Evolutionary conservation across 2,329 filamentous ascomycete genomes (phyloP).

Genomic region (Calonectria montana): DNA sequence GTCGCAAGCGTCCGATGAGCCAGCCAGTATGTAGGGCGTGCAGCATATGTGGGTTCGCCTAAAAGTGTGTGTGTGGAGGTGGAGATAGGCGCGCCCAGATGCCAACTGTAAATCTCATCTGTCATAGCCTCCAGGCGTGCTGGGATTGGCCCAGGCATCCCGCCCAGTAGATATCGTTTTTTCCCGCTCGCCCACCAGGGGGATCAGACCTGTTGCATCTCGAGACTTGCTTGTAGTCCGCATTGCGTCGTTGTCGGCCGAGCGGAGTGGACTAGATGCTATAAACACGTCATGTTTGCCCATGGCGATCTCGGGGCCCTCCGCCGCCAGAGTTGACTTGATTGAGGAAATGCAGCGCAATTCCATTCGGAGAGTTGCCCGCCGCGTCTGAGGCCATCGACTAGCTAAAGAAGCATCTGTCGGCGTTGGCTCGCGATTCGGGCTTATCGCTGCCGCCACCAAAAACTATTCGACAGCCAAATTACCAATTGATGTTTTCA

Average conservation of each 20-base stretch:
- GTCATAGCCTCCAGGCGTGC: slow-evolving; percentile 32
- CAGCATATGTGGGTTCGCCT: slow-evolving; percentile 4
- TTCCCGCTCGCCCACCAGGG: not conserved
- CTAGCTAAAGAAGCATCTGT: not conserved
- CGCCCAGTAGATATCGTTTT: slow-evolving; percentile 36
- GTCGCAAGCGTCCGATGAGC: not conserved
- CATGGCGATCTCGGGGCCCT: slow-evolving; percentile 5
- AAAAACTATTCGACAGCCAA: not conserved
- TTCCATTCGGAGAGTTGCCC: not conserved
- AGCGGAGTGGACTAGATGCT: slow-evolving; percentile 2
- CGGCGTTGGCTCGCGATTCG: not conserved
- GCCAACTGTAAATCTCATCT: slow-evolving; percentile 39
- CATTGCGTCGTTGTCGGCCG: slow-evolving; percentile 14
- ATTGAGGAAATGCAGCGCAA: not conserved
- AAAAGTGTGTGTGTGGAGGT: slow-evolving; percentile 19
- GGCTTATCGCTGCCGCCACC: not conserved
- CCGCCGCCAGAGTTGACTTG: not conserved
- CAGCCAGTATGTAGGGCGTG: not conserved
- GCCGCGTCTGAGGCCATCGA: not conserved
- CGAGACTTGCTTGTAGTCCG: not conserved
- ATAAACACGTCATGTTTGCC: not conserved
- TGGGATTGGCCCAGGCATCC: slow-evolving; percentile 34
- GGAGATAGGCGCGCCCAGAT: slow-evolving; percentile 28
- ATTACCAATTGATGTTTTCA: not conserved
- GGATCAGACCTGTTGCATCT: slow-evolving; percentile 17